Conservation (phyloP, 2,329 filamentous ascomycete genomes). For the Pseudofabraea citricarpa region DNA sequence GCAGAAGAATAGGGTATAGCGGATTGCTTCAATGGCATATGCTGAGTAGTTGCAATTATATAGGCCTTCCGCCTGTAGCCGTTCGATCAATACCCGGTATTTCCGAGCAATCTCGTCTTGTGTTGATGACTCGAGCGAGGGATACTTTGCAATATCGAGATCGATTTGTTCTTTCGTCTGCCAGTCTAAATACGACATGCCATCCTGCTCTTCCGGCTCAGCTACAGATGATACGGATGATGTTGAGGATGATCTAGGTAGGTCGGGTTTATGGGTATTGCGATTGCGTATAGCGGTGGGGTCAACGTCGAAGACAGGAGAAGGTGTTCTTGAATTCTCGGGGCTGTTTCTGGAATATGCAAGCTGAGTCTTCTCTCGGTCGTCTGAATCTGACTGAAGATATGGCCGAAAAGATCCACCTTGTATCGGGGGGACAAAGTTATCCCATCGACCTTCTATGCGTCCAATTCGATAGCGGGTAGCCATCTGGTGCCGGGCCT, state of each 20-base stretch:
- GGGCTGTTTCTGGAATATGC: conserved; percentile 27
- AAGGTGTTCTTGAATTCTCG: conserved; percentile 25
- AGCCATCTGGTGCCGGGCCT: conserved; percentile 71
- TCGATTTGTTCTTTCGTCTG: conserved; percentile 70
- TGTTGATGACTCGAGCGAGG: conserved; percentile 65
- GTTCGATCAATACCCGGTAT: conserved; percentile 73
- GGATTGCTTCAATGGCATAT: conserved; percentile 69
- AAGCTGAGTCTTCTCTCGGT: conserved; percentile 32
- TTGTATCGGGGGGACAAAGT: conserved; percentile 89
- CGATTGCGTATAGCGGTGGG: conserved; percentile 15
- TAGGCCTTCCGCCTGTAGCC: conserved; percentile 68
- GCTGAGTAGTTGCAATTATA: conserved; percentile 80
- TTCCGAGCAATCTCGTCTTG: conserved; percentile 74
- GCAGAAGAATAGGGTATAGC: conserved; percentile 65
- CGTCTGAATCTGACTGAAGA: conserved; percentile 28
- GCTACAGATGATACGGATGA: conserved; percentile 54
- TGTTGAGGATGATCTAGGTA: conserved; percentile 43
- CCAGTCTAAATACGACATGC: conserved; percentile 64
- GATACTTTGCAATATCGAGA: conserved; percentile 76
- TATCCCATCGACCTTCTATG: conserved; percentile 76
- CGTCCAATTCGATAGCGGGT: conserved; percentile 73
- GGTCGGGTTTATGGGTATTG: conserved; percentile 7
- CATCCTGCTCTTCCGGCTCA: conserved; percentile 42
- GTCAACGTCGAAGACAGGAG: conserved; percentile 27
- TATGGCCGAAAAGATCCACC: conserved; percentile 69